A percentile compares a stretch with the other conserved stretches of the same genome.
phyloP scores from a whole-genome alignment of 495 filamentous ascomycete genomes.

The Aspergillus sparsus region DNA sequence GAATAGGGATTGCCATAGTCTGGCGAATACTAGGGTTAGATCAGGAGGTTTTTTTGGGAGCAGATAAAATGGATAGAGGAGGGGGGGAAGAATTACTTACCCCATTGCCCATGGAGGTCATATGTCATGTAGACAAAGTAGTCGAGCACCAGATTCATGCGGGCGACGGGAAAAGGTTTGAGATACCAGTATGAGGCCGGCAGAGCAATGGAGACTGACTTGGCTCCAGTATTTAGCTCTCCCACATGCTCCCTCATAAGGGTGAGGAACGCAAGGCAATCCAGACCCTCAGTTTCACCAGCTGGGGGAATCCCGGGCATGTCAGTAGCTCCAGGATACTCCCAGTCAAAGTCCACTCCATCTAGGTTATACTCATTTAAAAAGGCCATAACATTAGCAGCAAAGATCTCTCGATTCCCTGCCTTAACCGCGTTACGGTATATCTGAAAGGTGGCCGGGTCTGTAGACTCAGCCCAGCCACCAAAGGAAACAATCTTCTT shows the following conservation, averaged over 20 bases:
- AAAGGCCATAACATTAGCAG: conserved; percentile 24
- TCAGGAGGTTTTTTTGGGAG: no score
- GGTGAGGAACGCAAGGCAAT: not conserved
- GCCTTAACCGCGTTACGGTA: conserved; percentile 39
- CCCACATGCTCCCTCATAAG: not conserved
- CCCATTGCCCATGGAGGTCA: conserved; percentile 13
- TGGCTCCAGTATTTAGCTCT: not conserved
- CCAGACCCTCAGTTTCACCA: not conserved
- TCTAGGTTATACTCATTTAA: not conserved
- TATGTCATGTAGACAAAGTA: conserved; percentile 13
- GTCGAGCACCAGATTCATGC: not conserved
- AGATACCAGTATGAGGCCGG: not conserved
- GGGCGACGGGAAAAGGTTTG: not conserved
- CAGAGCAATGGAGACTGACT: not conserved
- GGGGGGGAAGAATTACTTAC: not conserved
- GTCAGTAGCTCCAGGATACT: not conserved
- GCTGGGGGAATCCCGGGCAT: not conserved
- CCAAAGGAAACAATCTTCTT: conserved; percentile 49
- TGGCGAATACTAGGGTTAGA: no score
- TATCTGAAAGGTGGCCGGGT: conserved; percentile 33
- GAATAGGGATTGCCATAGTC: conserved; percentile 1
- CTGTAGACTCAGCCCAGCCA: conserved; percentile 49
- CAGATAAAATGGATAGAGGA: no score
- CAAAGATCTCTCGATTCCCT: conserved; percentile 29
- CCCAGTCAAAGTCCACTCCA: conserved; percentile 8